Evolutionary conservation across 176 grass and related monocot genomes (phyloP).

Genomic region (Oryza punctata): DNA sequence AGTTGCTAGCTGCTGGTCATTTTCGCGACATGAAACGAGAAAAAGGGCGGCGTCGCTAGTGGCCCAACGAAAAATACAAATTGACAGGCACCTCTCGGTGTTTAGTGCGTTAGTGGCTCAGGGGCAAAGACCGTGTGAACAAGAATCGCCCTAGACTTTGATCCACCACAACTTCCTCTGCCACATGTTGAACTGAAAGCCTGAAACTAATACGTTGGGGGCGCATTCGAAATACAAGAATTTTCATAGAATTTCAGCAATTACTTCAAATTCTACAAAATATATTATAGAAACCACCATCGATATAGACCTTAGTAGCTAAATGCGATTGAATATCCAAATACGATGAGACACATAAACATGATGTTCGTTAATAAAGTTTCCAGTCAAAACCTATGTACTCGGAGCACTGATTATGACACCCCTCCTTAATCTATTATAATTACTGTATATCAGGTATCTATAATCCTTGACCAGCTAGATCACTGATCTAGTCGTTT

Average conservation of each 20-base stretch:
- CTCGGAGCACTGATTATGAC: no score
- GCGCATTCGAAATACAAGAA: not conserved
- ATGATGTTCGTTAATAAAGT: no score
- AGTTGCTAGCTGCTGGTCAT: slow-evolving; percentile 1
- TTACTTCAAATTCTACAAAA: no score
- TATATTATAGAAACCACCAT: no score
- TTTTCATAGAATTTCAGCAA: not conserved
- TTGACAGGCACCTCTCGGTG: not conserved
- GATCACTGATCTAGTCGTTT: no score
- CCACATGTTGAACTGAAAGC: not conserved
- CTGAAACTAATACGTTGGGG: not conserved
- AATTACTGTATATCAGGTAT: no score
- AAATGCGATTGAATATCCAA: no score
- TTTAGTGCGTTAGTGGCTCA: not conserved
- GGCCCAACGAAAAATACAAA: not conserved
- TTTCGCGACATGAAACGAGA: slow-evolving; percentile 10
- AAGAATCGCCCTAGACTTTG: not conserved
- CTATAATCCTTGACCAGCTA: no score
- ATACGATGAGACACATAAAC: no score
- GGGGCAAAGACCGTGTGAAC: not conserved
- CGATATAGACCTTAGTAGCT: no score
- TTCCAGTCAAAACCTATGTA: no score
- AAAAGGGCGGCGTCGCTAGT: not conserved
- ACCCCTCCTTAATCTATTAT: no score
- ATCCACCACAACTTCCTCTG: not conserved